Evolutionary conservation across 345 rosid genomes (phyloP), one percentile per base, ranked within the genome.

Genomic region (Aurinia saxatilis): DNA sequence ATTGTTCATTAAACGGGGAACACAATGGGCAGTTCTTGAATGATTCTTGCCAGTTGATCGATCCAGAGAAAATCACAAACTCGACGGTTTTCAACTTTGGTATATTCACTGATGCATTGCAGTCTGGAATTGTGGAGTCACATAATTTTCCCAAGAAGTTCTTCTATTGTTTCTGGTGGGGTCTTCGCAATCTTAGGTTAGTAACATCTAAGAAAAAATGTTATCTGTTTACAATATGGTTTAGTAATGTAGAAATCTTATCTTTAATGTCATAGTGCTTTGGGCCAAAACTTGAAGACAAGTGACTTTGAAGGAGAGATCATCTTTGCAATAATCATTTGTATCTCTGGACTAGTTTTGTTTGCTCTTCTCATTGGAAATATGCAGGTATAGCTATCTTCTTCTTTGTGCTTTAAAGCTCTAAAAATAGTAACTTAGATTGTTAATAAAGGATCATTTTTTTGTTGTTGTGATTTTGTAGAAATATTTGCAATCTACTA

Each of bases 361-460:
- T 83, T 83, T 58, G 79, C 89, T 30, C 60, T 75, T 6, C 83
- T 83, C 45, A 83, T 83, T 27, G 86, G 89, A 59, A 83, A 83
- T 52, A 83, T 81, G 89, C 84, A 83, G 81, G 89, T 79, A 56
- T 10, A 12, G 1, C 6, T 8, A 10, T n/a, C 12, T 16, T 41
- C 11, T 18, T 42, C 41, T 42, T 35, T 64, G 10, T 27, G 45
- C 34, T 14, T 69, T 30, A 51, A 25, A 17, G 29, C 8, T 50
- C 50, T 15, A 18, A 27, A 41, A 56, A 31, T 27, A 10, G 30
- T 34, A 18, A 10, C 10, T 15, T 4, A 25, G 3, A 27, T 18
- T 54, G 14, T 49, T 27, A 15, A 1, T 17, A 58, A 31, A 19
- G 14, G 21, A 60, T 27, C 0, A 5, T 5, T 0, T 18, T 14